These are phyloP conservation scores for Acer yangbiense DNA, from an alignment of 345 rosid genomes.

Conservation along the genomic window DNA sequence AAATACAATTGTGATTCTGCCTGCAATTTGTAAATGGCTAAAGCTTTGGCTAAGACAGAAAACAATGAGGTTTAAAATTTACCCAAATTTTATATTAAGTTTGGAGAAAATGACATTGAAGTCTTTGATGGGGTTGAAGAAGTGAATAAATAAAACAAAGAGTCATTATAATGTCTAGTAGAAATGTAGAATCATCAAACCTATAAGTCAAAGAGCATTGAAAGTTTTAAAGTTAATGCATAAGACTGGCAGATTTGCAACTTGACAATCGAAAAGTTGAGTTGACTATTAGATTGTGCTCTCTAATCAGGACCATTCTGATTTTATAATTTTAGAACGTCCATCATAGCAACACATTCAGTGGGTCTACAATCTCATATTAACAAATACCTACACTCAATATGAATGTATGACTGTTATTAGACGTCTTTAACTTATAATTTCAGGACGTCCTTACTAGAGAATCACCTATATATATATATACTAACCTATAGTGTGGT, in stretches of 20 bases:
- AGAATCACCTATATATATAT: too few relatives aligned
- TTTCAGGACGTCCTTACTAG: too few relatives aligned
- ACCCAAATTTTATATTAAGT: neutral
- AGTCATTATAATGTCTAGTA: neutral
- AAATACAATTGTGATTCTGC: neutral
- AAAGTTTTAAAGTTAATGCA: neutral
- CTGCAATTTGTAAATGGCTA: neutral
- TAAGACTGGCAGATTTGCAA: neutral
- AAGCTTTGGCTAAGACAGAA: neutral
- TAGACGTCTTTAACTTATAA: too few relatives aligned
- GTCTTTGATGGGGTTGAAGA: neutral
- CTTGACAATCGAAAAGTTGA: neutral
- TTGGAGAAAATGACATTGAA: neutral
- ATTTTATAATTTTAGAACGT: too few relatives aligned
- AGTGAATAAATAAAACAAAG: too few relatives aligned
- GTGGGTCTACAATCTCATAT: too few relatives aligned
- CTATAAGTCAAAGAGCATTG: neutral
- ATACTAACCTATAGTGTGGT: too few relatives aligned
- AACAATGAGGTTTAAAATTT: too few relatives aligned
- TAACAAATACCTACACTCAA: too few relatives aligned
- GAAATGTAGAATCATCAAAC: neutral
- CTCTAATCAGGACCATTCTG: too few relatives aligned
- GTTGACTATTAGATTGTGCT: neutral
- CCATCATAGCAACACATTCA: too few relatives aligned
- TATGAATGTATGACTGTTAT: too few relatives aligned